Base-by-base conservation (phyloP, 2,329 filamentous ascomycete species). In the Exophiala lecanii-corni region DNA sequence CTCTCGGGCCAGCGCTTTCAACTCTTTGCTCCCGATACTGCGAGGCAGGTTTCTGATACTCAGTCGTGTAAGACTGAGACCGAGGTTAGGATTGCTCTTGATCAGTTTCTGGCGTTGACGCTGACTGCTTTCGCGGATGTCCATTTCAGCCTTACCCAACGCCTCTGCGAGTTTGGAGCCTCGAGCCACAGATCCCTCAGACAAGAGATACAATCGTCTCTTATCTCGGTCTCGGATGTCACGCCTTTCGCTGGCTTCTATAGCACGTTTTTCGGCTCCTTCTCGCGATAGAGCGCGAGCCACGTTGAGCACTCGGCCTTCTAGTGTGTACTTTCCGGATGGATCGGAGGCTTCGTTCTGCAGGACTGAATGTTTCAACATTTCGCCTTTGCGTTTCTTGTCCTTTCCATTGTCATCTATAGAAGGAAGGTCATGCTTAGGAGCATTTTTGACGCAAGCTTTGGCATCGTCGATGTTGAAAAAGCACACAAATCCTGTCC, bases 401-500 rank as follows among this genome's bases (percentile, higher is more conserved):
- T 57, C 68, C 38, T 61, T 57, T 51, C 57, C 62, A 56, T 57
- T 67, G 50, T 56, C 67, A 7, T 31, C 10, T 6, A 60, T 57
- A 15, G 72, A 66, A 46, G 73, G 67, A n/a, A 63, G 55, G 1
- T 58, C 57, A 20, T 61, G 63, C 18, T 76, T 78, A 1, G 92
- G 92, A 2, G 89, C 86, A 10, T 72, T 75, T 52, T 81, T 82
- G 49, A 96, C 71, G 61, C 92, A 97, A 15, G 73, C 64, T 59
- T 82, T 80, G 53, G 83, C 86, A 59, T 95, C 87, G 15, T 84
- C 78, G 26, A 73, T 69, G 37, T 84, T 82, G 66, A 82, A 83
- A 68, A 98, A 98, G 68, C 88, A 94, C 20, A 97, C 91, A 59
- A 98, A 98, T 3, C 84, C 92, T 21, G 91, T 97, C 18, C 92